phyloP scores from a whole-genome alignment of 768 basidiomycete species.

The Boletus rubescentipes region DNA sequence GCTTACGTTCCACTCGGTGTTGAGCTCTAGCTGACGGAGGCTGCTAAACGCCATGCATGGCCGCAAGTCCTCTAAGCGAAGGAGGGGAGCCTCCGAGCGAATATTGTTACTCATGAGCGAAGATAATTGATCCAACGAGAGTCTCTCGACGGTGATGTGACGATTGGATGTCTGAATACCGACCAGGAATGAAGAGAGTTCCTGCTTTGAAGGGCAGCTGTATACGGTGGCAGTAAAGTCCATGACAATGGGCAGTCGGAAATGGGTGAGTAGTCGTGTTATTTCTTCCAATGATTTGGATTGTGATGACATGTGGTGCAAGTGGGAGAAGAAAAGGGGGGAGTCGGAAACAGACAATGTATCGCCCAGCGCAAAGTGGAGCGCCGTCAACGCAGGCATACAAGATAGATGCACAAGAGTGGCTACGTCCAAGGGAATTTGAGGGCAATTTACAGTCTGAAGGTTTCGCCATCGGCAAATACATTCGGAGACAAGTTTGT shows the following conservation, averaged over 20 bases:
- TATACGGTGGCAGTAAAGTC: neutral
- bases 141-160: neutral
- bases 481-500: neutral
- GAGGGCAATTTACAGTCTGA: neutral
- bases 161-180: neutral
- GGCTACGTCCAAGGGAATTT: neutral
- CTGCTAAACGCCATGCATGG: too few species aligned
- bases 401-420: neutral
- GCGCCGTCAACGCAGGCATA: neutral
- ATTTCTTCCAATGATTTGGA: neutral
- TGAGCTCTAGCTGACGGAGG: neutral
- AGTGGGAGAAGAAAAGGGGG: neutral
- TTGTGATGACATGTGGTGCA: neutral
- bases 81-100: neutral
- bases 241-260: neutral
- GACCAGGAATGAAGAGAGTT: neutral
- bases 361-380: neutral
- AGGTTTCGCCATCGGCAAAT: constrained; percentile 2
- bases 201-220: neutral
- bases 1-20: neutral
- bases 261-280: neutral
- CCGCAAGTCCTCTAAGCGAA: neutral
- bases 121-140: neutral
- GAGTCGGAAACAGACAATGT: neutral
- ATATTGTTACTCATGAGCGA: too few species aligned